phyloP scores from a whole-genome alignment of 352 stramenopile genomes.

The Halophytophthora polymorphica region DNA sequence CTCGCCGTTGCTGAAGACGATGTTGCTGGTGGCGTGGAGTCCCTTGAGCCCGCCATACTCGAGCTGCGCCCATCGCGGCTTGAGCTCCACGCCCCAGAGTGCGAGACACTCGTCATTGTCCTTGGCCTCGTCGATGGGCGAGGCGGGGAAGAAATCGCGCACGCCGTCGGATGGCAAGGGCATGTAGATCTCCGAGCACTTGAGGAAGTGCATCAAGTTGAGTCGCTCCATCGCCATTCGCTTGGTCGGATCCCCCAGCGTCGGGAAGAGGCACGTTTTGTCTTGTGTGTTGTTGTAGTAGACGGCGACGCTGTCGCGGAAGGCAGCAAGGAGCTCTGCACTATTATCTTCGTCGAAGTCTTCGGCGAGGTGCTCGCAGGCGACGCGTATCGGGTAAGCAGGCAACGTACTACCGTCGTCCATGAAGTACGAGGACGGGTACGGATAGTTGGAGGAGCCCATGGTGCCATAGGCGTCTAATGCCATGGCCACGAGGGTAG shows the following conservation, averaged over 20 bases:
- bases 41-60: slow-evolving; percentile 54
- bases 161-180: slow-evolving; percentile 39
- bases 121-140: slow-evolving; percentile 18
- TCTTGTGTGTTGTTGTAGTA: slow-evolving; percentile 46
- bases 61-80: slow-evolving; percentile 37
- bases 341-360: slow-evolving; percentile 22
- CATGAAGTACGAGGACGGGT: slow-evolving; percentile 50
- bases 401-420: slow-evolving; percentile 33
- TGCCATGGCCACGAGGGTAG: slow-evolving; percentile 3
- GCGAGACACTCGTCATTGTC: slow-evolving; percentile 34
- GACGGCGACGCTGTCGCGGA: slow-evolving; percentile 38
- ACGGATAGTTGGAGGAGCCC: slow-evolving; percentile 50
- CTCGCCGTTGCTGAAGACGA: slow-evolving; percentile 67
- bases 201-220: slow-evolving; percentile 48
- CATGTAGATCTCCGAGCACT: slow-evolving; percentile 51
- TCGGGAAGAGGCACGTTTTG: slow-evolving; percentile 31
- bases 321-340: slow-evolving; percentile 19
- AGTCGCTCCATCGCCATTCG: slow-evolving; percentile 29
- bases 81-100: slow-evolving; percentile 42
- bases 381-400: slow-evolving; percentile 33
- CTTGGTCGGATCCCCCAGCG: slow-evolving; percentile 22
- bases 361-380: slow-evolving; percentile 27
- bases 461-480: slow-evolving; percentile 27
- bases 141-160: slow-evolving; percentile 33
- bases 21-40: slow-evolving; percentile 44